Evolutionary conservation across 2,329 filamentous ascomycete genomes (phyloP).

Genomic region (Botrytis fabae): DNA sequence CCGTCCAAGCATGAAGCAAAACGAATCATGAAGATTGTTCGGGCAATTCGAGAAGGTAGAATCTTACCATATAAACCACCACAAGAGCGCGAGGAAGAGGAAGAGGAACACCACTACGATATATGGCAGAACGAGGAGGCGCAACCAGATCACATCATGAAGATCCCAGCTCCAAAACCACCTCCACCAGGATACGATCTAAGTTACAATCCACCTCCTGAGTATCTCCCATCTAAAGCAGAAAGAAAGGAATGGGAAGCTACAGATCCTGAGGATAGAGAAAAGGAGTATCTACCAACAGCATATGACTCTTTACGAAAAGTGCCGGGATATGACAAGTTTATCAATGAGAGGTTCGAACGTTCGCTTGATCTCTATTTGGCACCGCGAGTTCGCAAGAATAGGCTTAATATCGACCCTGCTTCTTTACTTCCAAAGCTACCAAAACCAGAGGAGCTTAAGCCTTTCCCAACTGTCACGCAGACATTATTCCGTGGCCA

Average conservation of each 20-base stretch:
- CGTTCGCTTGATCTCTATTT: slow-evolving; percentile 93
- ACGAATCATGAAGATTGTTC: slow-evolving; percentile 94
- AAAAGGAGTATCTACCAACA: slow-evolving; percentile 82
- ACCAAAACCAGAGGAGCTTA: slow-evolving; percentile 87
- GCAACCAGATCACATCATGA: slow-evolving; percentile 83
- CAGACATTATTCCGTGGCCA: slow-evolving; percentile 87
- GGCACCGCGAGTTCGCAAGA: slow-evolving; percentile 86
- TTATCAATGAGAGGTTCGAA: slow-evolving; percentile 96
- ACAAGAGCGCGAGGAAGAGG: slow-evolving; percentile 68
- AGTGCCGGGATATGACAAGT: slow-evolving; percentile 85
- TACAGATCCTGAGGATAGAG: slow-evolving; percentile 83
- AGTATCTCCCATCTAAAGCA: slow-evolving; percentile 85
- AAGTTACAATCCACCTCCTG: slow-evolving; percentile 92
- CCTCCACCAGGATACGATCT: slow-evolving; percentile 92
- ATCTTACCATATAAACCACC: slow-evolving; percentile 87
- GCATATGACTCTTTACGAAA: slow-evolving; percentile 82
- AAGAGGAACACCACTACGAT: slow-evolving; percentile 73
- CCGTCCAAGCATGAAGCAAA: slow-evolving; percentile 97
- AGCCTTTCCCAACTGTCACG: slow-evolving; percentile 90
- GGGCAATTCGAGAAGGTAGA: slow-evolving; percentile 89
- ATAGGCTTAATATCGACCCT: slow-evolving; percentile 94
- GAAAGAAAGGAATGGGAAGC: slow-evolving; percentile 86
- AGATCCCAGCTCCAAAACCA: slow-evolving; percentile 90
- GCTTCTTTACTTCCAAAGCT: slow-evolving; percentile 89
- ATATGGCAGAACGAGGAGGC: slow-evolving; percentile 93